Percentiles rank a stretch among this genome's conserved stretches.
These are phyloP conservation scores for Vanderwaltozyma polyspora DNA, from an alignment of 805 yeast genomes.

Conservation along the genomic window DNA sequence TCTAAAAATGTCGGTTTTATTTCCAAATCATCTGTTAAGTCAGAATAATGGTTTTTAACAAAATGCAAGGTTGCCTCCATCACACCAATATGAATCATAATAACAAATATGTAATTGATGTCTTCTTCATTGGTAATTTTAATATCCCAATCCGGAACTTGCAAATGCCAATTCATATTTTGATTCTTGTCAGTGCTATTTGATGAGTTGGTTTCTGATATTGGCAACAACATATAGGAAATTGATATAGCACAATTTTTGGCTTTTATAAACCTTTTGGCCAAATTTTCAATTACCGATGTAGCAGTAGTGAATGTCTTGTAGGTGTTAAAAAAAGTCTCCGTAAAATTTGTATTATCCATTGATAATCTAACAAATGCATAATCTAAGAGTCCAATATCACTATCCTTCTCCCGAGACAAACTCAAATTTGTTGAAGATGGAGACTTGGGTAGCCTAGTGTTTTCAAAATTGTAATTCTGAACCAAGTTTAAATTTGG, in stretches of 20 bases:
- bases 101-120: conserved; percentile 54
- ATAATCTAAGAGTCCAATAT: conserved; percentile 27
- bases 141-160: conserved; percentile 52
- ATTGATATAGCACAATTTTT: conserved; percentile 50
- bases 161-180: conserved; percentile 12
- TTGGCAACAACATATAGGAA: conserved; percentile 20
- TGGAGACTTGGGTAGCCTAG: background rate
- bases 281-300: conserved; percentile 40
- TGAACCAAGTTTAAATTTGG: background rate
- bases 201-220: conserved; percentile 6
- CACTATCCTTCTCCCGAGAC: background rate
- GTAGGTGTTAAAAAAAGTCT: conserved; percentile 60
- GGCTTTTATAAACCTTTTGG: conserved; percentile 49
- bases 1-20: conserved; percentile 53
- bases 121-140: conserved; percentile 31
- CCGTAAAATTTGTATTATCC: conserved; percentile 54
- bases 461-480: background rate
- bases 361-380: conserved; percentile 39
- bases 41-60: conserved; percentile 60
- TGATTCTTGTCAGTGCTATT: no score
- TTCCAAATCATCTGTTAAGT: conserved; percentile 56
- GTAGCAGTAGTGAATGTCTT: conserved; percentile 53
- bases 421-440: background rate
- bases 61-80: conserved; percentile 64
- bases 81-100: conserved; percentile 72